These are phyloP conservation scores for Cryoendolithus antarcticus DNA, from an alignment of 2,329 filamentous ascomycete species.

Conservation along the genomic window DNA sequence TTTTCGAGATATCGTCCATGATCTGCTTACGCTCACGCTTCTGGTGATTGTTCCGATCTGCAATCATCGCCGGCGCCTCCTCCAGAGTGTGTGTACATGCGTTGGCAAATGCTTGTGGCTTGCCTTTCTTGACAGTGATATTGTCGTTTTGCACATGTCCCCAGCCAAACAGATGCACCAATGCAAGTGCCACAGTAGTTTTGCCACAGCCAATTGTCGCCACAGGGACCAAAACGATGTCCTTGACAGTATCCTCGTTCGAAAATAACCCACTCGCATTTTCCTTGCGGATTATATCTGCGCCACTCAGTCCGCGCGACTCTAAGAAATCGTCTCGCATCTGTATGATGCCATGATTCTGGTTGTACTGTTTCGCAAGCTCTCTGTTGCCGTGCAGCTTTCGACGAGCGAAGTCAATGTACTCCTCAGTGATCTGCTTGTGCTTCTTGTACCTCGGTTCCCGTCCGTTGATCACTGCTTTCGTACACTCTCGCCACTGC, in stretches of 20 bases:
- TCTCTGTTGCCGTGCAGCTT: conserved; percentile 57
- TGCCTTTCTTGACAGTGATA: conserved; percentile 61
- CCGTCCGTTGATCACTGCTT: conserved; percentile 66
- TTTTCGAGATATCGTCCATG: conserved; percentile 59
- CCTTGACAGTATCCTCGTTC: conserved; percentile 44
- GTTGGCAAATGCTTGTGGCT: conserved; percentile 66
- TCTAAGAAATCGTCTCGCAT: conserved; percentile 79
- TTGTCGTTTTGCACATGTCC: conserved; percentile 96
- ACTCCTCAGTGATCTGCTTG: conserved; percentile 77
- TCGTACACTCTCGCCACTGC: conserved; percentile 96
- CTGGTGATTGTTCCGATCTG: conserved; percentile 90
- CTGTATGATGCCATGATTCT: conserved; percentile 90
- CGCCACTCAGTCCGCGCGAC: conserved; percentile 71
- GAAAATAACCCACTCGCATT: conserved; percentile 40
- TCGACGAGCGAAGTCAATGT: conserved; percentile 67
- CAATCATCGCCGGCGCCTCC: conserved; percentile 61
- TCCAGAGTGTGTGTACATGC: conserved; percentile 54
- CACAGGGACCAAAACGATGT: conserved; percentile 78
- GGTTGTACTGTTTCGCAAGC: conserved; percentile 59
- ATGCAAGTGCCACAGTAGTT: conserved; percentile 75
- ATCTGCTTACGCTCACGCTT: conserved; percentile 79
- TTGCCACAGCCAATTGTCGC: conserved; percentile 95
- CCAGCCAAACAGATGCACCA: conserved; percentile 77
- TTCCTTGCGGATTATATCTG: conserved; percentile 73
- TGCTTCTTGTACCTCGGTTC: conserved; percentile 76